Base-by-base conservation (phyloP, 805 yeast genomes). In the Metschnikowia borealis region DNA sequence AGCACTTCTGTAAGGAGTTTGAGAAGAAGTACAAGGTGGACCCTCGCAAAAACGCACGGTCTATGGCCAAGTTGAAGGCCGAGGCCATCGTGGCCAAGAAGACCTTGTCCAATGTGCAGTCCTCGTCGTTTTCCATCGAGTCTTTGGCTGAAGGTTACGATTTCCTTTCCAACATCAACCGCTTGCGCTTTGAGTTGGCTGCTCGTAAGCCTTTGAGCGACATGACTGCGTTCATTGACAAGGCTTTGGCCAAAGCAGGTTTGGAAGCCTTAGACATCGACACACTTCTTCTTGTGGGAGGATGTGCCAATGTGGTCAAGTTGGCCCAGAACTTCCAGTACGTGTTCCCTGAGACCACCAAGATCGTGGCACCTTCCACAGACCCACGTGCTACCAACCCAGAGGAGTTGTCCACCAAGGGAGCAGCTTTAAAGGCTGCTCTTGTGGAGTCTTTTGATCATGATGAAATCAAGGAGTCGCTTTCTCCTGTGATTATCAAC, bases 401-500 rank as follows among this genome's bases (percentile, higher is more conserved):
- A 53, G 84, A 88, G 64, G 98, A 94, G 75, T 78, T 90, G 63
- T 77, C 86, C 57, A 84, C 96, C 57, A 85, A 95, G 65, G 99
- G 99, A 73, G 95, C 97, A 52, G 97, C 98, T 55, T 80, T 92
- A 67, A 98, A 94, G 79, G 99, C 97, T 46, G 83, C 96, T 36
- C 77, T 92, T 62, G 75, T 86, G 55, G 92, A 86, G 62, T 75
- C 82, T 51, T 95, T 89, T 62, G 94, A 85, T 63, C 89, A 81
- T 47, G 96, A 87, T 55, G 94, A 89, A 70, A 75, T 85, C 61
- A 74, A 78, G 44, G 96, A 89, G 72, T 84, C 94, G 51, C 74
- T 84, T 60, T 87, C 87, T 70, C 94, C 95, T 31, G 81, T 87
- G 52, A 87, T 91, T 54, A 77, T 89, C 60, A 87, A 87, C 77